Conservation (phyloP, 2,329 filamentous ascomycete species). For the Trichoderma hamatum region DNA sequence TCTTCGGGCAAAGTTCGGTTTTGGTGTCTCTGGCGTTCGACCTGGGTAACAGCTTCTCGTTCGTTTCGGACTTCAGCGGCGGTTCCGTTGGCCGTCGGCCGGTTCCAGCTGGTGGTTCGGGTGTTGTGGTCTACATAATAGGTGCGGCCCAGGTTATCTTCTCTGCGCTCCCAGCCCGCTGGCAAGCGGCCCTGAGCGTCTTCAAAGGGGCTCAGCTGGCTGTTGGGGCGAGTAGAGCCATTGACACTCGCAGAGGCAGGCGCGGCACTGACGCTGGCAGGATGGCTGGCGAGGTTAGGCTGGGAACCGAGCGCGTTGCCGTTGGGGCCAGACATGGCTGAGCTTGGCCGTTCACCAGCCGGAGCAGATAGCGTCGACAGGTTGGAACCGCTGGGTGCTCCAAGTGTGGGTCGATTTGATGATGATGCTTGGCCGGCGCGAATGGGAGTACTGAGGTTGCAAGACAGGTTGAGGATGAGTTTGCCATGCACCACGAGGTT, state of each 20-base stretch:
- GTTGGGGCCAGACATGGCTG: constrained; percentile 56
- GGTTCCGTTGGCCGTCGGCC: constrained; percentile 78
- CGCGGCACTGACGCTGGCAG: constrained; percentile 51
- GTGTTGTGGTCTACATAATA: constrained; percentile 99
- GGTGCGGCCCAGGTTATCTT: constrained; percentile 91
- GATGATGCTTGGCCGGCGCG: constrained; percentile 53
- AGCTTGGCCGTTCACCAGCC: constrained; percentile 52
- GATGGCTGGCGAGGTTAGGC: constrained; percentile 49
- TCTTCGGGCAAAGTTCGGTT: constrained; percentile 96
- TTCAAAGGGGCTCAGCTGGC: constrained; percentile 83
- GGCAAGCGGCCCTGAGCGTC: constrained; percentile 92
- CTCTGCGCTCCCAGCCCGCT: constrained; percentile 91
- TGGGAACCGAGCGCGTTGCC: constrained; percentile 47
- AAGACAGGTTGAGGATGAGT: constrained; percentile 93
- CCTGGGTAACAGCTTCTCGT: constrained; percentile 86
- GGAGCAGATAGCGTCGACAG: constrained; percentile 50
- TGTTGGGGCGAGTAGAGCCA: constrained; percentile 40
- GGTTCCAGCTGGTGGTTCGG: constrained; percentile 92
- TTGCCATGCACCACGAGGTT: constrained; percentile 98
- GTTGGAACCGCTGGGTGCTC: constrained; percentile 49
- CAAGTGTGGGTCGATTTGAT: constrained; percentile 51
- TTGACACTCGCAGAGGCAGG: constrained; percentile 35
- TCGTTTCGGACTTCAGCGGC: constrained; percentile 72
- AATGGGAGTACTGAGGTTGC: constrained; percentile 76
- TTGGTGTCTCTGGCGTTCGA: constrained; percentile 91